Evolutionary conservation across 2,329 filamentous ascomycete genomes (phyloP).

Genomic region (Aspergillus floridensis): DNA sequence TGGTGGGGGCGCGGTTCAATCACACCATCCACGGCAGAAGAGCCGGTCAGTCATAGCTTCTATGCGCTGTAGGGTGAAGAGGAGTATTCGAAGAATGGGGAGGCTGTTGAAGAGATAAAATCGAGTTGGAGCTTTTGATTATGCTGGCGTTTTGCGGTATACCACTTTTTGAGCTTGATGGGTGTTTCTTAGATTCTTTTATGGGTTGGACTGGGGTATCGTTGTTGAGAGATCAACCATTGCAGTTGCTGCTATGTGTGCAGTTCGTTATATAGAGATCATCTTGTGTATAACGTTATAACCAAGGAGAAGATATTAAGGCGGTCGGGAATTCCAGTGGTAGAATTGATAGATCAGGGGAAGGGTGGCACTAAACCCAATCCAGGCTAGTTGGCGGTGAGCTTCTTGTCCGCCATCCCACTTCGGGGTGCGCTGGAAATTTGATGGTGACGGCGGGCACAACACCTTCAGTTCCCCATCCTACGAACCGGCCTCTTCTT

Average conservation of each 20-base stretch:
- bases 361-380: constrained; percentile 22
- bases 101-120: constrained; percentile 19
- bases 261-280: too few species aligned
- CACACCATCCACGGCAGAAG: constrained; percentile 4
- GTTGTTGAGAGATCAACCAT: too few species aligned
- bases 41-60: constrained; percentile 15
- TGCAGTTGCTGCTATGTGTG: too few species aligned
- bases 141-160: not conserved
- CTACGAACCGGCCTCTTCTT: constrained; percentile 12
- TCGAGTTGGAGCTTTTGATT: not conserved
- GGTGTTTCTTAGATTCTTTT: not conserved
- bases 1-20: not conserved
- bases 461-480: constrained; percentile 15
- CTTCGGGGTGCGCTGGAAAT: constrained; percentile 39
- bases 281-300: too few species aligned
- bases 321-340: not conserved
- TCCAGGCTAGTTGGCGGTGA: constrained; percentile 33
- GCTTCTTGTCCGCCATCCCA: constrained; percentile 37
- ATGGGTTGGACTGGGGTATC: too few species aligned
- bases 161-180: not conserved
- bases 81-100: constrained; percentile 19
- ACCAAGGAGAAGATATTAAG: too few species aligned
- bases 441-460: constrained; percentile 34
- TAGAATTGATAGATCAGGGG: constrained; percentile 16
- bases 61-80: constrained; percentile 16